These are phyloP conservation scores for Vitis hybrid DNA, from an alignment of 177 flowering plant genomes.

Conservation along the genomic window DNA sequence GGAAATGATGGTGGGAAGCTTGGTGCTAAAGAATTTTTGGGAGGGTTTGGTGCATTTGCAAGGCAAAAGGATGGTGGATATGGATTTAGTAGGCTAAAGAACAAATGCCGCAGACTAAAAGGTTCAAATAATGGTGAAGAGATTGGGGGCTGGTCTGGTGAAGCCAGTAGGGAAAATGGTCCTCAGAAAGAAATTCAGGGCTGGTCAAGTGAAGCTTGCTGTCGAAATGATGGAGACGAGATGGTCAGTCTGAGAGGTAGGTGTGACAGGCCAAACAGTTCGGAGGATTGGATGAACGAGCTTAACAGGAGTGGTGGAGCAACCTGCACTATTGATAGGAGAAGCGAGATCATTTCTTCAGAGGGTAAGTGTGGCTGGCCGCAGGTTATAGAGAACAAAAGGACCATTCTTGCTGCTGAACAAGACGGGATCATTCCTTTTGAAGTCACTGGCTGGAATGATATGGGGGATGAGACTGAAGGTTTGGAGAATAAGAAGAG, in stretches of 20 bases:
- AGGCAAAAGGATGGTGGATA: not conserved
- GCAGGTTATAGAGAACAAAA: conserved; percentile 11
- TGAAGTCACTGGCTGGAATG: conserved; percentile 1
- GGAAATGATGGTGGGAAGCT: not conserved
- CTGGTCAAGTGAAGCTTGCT: not conserved
- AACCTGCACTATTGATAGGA: no score
- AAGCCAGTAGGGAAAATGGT: not conserved
- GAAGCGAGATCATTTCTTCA: no score
- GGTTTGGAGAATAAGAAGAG: no score
- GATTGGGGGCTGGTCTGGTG: not conserved
- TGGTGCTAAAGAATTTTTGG: conserved; percentile 4
- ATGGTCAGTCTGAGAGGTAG: not conserved
- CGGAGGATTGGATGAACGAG: no score
- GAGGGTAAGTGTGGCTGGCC: not conserved
- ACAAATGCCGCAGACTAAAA: conserved; percentile 16
- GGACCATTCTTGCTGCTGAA: not conserved
- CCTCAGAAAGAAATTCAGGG: not conserved
- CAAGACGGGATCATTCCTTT: not conserved
- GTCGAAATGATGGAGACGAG: conserved; percentile 1
- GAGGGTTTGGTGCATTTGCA: not conserved
- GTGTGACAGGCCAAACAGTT: no score
- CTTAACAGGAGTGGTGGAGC: no score
- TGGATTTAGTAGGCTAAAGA: conserved; percentile 5
- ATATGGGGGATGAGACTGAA: no score
- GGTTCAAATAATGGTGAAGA: conserved; percentile 13